Conservation (phyloP, 1,139 yeast species). For the Kodamaea anthophila region DNA sequence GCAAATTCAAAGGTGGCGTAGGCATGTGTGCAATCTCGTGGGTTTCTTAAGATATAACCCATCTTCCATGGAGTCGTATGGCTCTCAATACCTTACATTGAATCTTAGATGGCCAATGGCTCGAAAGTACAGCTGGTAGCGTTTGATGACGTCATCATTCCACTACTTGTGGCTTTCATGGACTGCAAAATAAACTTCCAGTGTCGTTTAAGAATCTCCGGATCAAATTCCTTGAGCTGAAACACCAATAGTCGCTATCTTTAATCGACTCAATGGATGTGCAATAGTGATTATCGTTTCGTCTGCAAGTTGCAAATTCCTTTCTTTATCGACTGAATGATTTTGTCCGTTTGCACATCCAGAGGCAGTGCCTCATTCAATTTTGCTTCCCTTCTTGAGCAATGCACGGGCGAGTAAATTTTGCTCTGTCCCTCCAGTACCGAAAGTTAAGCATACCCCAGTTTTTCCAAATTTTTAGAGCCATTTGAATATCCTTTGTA, state of each 20-base stretch:
- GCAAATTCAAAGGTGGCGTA: too few species aligned
- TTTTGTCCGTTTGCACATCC: constrained; percentile 32
- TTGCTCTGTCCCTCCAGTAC: constrained; percentile 35
- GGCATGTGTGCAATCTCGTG: too few species aligned
- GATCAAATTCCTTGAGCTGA: constrained; percentile 25
- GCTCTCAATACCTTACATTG: too few species aligned
- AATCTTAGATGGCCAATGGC: too few species aligned
- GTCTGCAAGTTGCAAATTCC: constrained; percentile 26
- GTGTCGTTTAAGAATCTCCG: constrained; percentile 20
- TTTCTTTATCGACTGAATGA: constrained; percentile 29
- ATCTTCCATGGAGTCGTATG: too few species aligned
- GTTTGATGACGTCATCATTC: too few species aligned
- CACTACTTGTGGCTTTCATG: too few species aligned
- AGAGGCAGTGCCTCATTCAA: constrained; percentile 38
- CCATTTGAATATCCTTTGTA: constrained; percentile 32
- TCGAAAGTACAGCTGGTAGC: too few species aligned
- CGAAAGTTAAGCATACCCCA: too few species aligned
- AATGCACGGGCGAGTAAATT: constrained; percentile 31
- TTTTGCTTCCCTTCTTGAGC: constrained; percentile 22
- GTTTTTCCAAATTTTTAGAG: too few species aligned
- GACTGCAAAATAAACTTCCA: constrained; percentile 23
- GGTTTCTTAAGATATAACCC: too few species aligned
- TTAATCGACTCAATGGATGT: constrained; percentile 30
- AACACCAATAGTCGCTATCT: constrained; percentile 31
- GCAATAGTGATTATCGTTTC: constrained; percentile 34